Evolutionary conservation across 164 flowering plant genomes (phyloP).

Genomic region (Chimonanthus praecox): DNA sequence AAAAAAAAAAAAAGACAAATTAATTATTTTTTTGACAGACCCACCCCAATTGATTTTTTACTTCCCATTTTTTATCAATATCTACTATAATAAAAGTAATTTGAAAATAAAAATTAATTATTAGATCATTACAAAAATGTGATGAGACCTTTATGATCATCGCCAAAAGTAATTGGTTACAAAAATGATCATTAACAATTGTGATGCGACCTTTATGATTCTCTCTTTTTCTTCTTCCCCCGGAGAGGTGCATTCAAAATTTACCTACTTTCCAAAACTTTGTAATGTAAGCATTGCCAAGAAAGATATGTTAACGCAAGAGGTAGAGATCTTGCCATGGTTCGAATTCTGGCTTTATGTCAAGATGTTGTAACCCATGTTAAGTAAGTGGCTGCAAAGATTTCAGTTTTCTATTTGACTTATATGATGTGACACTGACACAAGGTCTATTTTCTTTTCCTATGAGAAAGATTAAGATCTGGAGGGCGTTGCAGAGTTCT

Average conservation of each 20-base stretch:
- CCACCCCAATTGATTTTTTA: too few relatives aligned
- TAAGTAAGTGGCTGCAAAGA: constrained; percentile 42
- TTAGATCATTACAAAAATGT: too few relatives aligned
- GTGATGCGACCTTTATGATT: too few relatives aligned
- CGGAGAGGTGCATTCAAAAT: too few relatives aligned
- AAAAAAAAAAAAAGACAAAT: too few relatives aligned
- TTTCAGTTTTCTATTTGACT: background rate
- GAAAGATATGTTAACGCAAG: constrained; percentile 59
- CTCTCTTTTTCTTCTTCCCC: background rate
- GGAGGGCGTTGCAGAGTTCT: constrained; percentile 47
- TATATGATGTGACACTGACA: background rate
- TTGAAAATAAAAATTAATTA: too few relatives aligned
- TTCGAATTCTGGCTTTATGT: constrained; percentile 66
- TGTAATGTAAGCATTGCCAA: constrained; percentile 48
- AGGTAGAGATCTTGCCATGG: constrained; percentile 83
- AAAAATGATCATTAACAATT: too few relatives aligned
- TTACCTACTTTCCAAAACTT: background rate
- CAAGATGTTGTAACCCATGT: constrained; percentile 63
- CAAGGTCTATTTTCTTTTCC: background rate
- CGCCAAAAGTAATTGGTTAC: too few relatives aligned
- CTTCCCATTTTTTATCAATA: too few relatives aligned
- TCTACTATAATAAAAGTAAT: too few relatives aligned
- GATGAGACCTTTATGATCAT: too few relatives aligned
- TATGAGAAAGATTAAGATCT: constrained; percentile 33
- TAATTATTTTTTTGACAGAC: too few relatives aligned